Evolutionary conservation across 2,329 filamentous ascomycete genomes (phyloP).

Genomic region (Epichloe brachyelytri): DNA sequence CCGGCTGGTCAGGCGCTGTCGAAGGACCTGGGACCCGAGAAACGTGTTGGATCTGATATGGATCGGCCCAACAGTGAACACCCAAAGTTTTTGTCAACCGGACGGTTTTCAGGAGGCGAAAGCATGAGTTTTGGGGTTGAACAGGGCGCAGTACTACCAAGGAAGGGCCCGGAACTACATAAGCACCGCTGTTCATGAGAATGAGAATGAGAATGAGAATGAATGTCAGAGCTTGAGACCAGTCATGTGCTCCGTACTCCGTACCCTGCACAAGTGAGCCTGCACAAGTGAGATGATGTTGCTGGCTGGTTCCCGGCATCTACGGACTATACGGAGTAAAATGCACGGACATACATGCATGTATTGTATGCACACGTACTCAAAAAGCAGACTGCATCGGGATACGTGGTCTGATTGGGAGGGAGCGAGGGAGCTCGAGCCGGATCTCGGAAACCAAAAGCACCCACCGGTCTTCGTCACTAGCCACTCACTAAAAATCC

Average conservation of each 20-base stretch:
- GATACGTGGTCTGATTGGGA: slow-evolving; percentile 10
- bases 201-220: no score
- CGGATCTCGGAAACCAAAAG: slow-evolving; percentile 7
- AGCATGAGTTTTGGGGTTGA: neutral
- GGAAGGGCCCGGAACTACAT: no score
- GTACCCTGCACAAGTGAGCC: no score
- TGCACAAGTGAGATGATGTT: no score
- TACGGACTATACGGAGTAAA: neutral
- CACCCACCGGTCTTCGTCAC: neutral
- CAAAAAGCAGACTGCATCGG: slow-evolving; percentile 10
- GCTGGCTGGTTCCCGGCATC: neutral
- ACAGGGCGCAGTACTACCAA: neutral
- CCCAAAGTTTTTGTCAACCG: no score
- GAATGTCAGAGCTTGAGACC: no score
- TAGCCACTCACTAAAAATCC: neutral
- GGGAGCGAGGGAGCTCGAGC: slow-evolving; percentile 1
- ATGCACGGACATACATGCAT: slow-evolving; percentile 1
- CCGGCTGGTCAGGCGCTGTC: no score
- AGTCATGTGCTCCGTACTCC: no score
- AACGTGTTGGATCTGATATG: neutral
- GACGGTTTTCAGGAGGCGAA: neutral
- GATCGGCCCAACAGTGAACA: no score
- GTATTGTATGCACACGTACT: neutral
- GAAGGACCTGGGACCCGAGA: no score
- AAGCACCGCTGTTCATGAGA: no score